Evolutionary conservation across 768 basidiomycete genomes (phyloP).

Genomic region (Trametes cingulata): DNA sequence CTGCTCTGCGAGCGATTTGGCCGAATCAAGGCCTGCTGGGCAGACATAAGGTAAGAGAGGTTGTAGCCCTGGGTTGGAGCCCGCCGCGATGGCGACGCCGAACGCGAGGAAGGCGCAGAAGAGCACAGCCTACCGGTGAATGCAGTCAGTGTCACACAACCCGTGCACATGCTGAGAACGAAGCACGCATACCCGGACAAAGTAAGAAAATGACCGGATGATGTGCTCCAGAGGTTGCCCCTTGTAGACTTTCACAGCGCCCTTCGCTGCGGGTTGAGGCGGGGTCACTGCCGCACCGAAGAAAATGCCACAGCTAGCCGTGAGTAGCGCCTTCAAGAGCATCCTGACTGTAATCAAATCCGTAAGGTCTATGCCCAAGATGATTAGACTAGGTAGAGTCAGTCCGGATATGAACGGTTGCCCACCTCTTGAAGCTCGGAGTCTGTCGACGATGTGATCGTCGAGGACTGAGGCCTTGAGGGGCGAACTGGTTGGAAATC

Average conservation of each 20-base stretch:
- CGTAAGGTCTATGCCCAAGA: too few relatives aligned
- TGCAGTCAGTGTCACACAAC: background rate
- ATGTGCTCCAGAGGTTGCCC: slow-evolving; percentile 4
- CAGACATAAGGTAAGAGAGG: background rate
- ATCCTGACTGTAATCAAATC: background rate
- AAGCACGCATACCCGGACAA: background rate
- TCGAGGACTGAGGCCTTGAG: too few relatives aligned
- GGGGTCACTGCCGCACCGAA: background rate
- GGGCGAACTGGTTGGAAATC: too few relatives aligned
- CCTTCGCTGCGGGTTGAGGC: background rate
- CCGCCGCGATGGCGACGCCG: background rate
- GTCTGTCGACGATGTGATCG: too few relatives aligned
- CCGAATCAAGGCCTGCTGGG: background rate
- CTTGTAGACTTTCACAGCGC: background rate
- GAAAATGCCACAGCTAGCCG: background rate
- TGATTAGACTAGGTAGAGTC: too few relatives aligned
- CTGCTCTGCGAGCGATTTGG: background rate
- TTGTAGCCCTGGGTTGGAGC: too few relatives aligned
- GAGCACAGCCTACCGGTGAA: background rate
- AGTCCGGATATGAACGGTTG: too few relatives aligned
- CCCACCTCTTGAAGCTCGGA: too few relatives aligned
- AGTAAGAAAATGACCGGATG: slow-evolving; percentile 1
- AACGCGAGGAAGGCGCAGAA: background rate
- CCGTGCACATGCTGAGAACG: background rate
- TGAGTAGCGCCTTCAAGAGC: background rate